phyloP scores from a whole-genome alignment of 2,329 filamentous ascomycete species.

The Hawksworthiomyces lignivorus region DNA sequence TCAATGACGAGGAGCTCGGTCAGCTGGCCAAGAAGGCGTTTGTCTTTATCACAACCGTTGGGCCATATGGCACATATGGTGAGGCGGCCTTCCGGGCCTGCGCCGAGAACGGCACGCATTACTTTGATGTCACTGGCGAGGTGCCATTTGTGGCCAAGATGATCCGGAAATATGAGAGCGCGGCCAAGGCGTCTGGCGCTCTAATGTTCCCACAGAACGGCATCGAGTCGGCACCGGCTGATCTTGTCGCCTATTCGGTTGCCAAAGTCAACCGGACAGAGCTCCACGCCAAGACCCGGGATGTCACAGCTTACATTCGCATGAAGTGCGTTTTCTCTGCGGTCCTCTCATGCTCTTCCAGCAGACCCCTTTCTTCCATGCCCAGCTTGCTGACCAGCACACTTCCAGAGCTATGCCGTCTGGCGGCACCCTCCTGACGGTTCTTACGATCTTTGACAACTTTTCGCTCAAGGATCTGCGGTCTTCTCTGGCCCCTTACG shows the following conservation, averaged over 20 bases:
- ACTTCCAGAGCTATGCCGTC: conserved; percentile 46
- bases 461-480: conserved; percentile 41
- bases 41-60: conserved; percentile 50
- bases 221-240: conserved; percentile 54
- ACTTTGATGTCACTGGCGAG: conserved; percentile 57
- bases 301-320: conserved; percentile 45
- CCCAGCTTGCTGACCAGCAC: too few relatives aligned
- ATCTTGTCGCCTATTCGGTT: conserved; percentile 49
- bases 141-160: conserved; percentile 49
- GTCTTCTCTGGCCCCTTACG: conserved; percentile 41
- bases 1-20: conserved; percentile 38
- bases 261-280: conserved; percentile 42
- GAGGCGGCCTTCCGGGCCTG: conserved; percentile 54
- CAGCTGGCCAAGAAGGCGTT: conserved; percentile 48
- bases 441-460: conserved; percentile 50
- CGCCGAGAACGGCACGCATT: conserved; percentile 55
- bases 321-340: conserved; percentile 2
- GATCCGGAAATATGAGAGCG: conserved; percentile 50
- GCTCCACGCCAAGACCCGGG: conserved; percentile 40
- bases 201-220: conserved; percentile 55
- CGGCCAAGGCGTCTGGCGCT: conserved; percentile 46
- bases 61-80: conserved; percentile 50
- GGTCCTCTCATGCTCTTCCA: background rate
- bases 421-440: conserved; percentile 62
- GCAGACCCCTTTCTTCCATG: background rate